Evolutionary conservation across 345 rosid genomes (phyloP).

Genomic region (Microcos paniculata): DNA sequence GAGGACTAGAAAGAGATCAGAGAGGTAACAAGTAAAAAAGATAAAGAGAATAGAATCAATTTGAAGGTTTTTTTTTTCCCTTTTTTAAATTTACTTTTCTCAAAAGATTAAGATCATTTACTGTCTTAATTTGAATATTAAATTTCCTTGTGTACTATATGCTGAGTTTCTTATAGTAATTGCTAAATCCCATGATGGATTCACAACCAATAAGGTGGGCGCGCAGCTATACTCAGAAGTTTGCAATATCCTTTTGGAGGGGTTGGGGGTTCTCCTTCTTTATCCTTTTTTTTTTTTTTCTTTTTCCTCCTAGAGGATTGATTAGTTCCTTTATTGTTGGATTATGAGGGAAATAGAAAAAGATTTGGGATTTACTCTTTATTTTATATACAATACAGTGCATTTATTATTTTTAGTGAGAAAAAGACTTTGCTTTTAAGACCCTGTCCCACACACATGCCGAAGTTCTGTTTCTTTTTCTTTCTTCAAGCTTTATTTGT

Average conservation of each 20-base stretch:
- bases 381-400: background rate
- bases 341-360: background rate
- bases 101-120: background rate
- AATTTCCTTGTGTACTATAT: background rate
- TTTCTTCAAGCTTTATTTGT: no score
- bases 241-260: background rate
- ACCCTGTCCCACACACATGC: background rate
- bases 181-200: constrained; percentile 6
- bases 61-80: background rate
- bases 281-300: background rate
- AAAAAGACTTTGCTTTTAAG: background rate
- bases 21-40: background rate
- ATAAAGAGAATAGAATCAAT: background rate
- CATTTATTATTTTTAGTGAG: background rate
- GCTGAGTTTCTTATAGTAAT: background rate
- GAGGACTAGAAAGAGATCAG: background rate
- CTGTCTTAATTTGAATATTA: background rate
- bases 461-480: background rate
- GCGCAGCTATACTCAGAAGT: background rate
- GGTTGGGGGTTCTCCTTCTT: no score
- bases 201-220: constrained; percentile 2
- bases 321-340: background rate
- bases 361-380: background rate
- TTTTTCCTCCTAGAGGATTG: background rate
- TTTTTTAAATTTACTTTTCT: background rate